phyloP scores from a whole-genome alignment of 164 flowering plant genomes.

The Tetrastigma voinierianum region DNA sequence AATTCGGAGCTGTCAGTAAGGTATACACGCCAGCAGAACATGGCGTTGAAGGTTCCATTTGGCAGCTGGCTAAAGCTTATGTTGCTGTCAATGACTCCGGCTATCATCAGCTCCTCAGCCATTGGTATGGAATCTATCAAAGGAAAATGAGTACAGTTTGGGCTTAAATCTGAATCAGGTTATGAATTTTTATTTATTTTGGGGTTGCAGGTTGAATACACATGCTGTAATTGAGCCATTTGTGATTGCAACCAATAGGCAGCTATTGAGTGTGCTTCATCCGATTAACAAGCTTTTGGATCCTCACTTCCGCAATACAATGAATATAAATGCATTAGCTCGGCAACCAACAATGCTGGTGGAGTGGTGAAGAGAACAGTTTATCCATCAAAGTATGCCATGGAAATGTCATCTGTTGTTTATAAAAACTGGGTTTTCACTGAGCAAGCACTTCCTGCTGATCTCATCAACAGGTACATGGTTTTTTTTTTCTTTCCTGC shows the following conservation, averaged over 20 bases:
- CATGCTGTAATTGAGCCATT: conserved; percentile 56
- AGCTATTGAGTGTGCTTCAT: conserved; percentile 51
- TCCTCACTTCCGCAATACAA: conserved; percentile 56
- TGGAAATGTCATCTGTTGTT: conserved; percentile 40
- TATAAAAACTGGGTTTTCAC: conserved; percentile 52
- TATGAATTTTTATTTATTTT: neutral
- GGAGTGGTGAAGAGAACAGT: conserved; percentile 44
- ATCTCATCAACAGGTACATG: conserved; percentile 25
- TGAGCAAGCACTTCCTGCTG: conserved; percentile 58
- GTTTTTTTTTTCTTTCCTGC: no score
- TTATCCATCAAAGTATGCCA: conserved; percentile 38
- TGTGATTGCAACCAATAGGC: conserved; percentile 53
- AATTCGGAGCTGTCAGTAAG: conserved; percentile 39
- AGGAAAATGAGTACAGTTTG: neutral
- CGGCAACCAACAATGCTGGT: conserved; percentile 44
- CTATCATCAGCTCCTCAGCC: conserved; percentile 52
- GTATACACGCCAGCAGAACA: conserved; percentile 47
- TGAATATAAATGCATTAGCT: conserved; percentile 48
- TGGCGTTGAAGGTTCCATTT: conserved; percentile 46
- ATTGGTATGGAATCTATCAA: conserved; percentile 27
- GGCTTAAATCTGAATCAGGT: neutral
- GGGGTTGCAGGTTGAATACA: conserved; percentile 39
- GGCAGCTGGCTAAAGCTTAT: conserved; percentile 72
- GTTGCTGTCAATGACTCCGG: conserved; percentile 45
- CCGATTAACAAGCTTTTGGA: conserved; percentile 51